These are phyloP conservation scores for Misopates orontium DNA, from an alignment of 257 asterid species.

Conservation along the genomic window DNA sequence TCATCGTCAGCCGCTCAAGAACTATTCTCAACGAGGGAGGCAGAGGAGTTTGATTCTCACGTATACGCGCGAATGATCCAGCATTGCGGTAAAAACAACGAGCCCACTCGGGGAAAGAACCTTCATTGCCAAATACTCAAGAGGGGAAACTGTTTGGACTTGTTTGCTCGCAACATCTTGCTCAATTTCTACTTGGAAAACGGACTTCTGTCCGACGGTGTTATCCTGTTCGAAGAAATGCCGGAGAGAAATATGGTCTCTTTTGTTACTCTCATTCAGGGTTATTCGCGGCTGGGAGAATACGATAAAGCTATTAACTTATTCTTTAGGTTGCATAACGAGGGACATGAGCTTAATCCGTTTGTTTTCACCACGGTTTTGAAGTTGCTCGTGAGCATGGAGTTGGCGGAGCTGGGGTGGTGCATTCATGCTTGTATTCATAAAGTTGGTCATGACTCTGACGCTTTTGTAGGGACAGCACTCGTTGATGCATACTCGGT, in stretches of 20 bases:
- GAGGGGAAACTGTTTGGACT: conserved; percentile 57
- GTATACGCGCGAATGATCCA: conserved; percentile 42
- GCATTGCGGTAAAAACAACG: conserved; percentile 37
- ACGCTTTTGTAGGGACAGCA: conserved; percentile 77
- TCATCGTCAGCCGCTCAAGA: too few species aligned
- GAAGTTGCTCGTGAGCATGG: conserved; percentile 50
- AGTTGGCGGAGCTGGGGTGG: conserved; percentile 34
- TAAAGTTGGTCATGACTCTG: conserved; percentile 49
- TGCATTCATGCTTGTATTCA: conserved; percentile 44
- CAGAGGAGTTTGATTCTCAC: conserved; percentile 48
- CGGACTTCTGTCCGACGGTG: conserved; percentile 39
- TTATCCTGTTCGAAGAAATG: conserved; percentile 56
- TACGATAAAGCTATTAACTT: conserved; percentile 35
- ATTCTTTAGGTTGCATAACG: conserved; percentile 43
- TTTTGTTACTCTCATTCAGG: conserved; percentile 56
- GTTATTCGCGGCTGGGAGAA: conserved; percentile 34
- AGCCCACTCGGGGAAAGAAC: conserved; percentile 36
- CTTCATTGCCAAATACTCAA: conserved; percentile 46
- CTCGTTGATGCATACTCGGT: conserved; percentile 75
- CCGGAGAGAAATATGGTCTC: conserved; percentile 46
- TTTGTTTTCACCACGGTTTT: conserved; percentile 46
- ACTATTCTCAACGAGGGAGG: background rate
- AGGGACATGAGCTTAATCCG: conserved; percentile 52
- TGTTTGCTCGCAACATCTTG: conserved; percentile 70
- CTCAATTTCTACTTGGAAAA: conserved; percentile 40